Conservation (phyloP, 768 basidiomycete genomes). For the Lepiota venenata region DNA sequence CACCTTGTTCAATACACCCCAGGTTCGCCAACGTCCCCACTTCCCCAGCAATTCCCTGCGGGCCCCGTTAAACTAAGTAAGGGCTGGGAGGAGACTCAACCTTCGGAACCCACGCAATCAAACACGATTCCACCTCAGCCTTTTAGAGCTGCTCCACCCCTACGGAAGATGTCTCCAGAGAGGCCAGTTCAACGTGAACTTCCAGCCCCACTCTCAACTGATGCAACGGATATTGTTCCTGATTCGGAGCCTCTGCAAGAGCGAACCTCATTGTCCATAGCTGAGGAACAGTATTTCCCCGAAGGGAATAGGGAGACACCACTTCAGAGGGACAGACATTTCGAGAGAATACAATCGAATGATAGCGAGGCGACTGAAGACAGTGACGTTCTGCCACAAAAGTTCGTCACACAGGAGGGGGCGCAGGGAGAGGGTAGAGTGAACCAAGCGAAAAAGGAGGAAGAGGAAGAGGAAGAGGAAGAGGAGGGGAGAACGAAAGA, state of each 20-base stretch:
- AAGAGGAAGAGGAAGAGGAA: neutral
- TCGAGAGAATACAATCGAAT: neutral
- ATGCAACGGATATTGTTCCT: conserved; percentile 49
- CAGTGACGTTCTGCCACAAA: conserved; percentile 6
- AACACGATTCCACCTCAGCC: neutral
- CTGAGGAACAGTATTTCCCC: neutral
- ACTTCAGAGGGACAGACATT: neutral
- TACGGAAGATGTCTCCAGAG: neutral
- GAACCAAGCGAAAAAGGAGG: conserved; percentile 8
- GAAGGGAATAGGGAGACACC: neutral
- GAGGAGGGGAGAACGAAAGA: conserved; percentile 1
- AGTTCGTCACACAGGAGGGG: neutral
- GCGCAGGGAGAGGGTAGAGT: conserved; percentile 20
- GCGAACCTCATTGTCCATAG: conserved; percentile 12
- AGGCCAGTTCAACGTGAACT: conserved; percentile 2
- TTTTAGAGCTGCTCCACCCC: conserved; percentile 3
- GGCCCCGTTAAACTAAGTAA: neutral
- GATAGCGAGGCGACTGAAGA: conserved; percentile 6
- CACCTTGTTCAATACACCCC: conserved; percentile 6
- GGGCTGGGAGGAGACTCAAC: conserved; percentile 22
- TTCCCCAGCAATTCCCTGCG: conserved; percentile 17
- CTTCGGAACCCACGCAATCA: conserved; percentile 13
- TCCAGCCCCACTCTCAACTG: conserved; percentile 14
- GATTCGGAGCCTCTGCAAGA: conserved; percentile 58
- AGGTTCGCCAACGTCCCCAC: conserved; percentile 10